phyloP scores from a whole-genome alignment of 176 grass and related monocot species.

The Melocanna baccifera region DNA sequence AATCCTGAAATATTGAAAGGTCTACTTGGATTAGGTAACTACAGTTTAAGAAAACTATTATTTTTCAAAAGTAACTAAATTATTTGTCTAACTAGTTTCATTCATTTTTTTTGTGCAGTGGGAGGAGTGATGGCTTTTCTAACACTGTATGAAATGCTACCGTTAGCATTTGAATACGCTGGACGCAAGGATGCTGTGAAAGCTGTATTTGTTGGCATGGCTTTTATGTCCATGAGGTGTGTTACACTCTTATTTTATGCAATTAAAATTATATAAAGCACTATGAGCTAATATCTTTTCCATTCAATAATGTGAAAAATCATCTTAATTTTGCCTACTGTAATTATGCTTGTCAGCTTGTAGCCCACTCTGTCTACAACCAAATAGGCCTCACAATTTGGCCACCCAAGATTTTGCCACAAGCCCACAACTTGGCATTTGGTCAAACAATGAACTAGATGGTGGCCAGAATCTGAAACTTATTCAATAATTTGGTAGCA shows the following conservation, averaged over 20 bases:
- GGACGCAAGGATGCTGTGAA: slow-evolving; percentile 90
- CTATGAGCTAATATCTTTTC: neutral
- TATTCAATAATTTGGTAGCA: neutral
- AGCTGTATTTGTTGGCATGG: slow-evolving; percentile 96
- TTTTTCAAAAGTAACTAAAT: neutral
- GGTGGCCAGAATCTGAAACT: neutral
- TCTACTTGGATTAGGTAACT: slow-evolving; percentile 94
- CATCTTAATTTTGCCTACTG: neutral
- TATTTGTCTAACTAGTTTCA: slow-evolving; percentile 1
- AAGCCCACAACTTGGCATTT: neutral
- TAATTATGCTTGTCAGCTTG: slow-evolving; percentile 1
- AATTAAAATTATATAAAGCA: neutral
- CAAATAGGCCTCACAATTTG: neutral
- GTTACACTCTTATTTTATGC: slow-evolving; percentile 17
- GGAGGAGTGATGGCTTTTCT: slow-evolving; percentile 96
- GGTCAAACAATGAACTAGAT: neutral
- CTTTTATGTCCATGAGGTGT: slow-evolving; percentile 97
- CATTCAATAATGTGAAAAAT: neutral
- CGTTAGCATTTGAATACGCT: slow-evolving; percentile 85
- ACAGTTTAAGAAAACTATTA: neutral
- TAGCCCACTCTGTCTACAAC: neutral
- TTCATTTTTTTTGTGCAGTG: slow-evolving; percentile 43
- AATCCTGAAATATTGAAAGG: slow-evolving; percentile 95
- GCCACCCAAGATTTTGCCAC: neutral
- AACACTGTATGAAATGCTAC: slow-evolving; percentile 92